These are phyloP conservation scores for Lecanosticta acicola DNA, from an alignment of 2,329 filamentous ascomycete species.

Conservation along the genomic window DNA sequence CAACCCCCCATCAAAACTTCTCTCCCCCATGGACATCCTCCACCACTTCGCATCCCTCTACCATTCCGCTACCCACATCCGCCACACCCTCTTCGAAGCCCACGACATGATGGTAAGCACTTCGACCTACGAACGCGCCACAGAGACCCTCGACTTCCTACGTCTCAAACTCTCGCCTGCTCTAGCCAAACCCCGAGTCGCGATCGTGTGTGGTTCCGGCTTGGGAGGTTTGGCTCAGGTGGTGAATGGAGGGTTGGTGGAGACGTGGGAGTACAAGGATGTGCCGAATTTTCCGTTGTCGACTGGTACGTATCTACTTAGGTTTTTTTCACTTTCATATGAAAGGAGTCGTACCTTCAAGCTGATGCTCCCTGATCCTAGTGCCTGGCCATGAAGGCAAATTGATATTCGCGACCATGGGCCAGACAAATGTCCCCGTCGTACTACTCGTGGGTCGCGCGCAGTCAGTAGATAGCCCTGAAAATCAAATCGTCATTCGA, in stretches of 20 bases:
- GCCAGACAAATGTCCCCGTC: conserved; percentile 47
- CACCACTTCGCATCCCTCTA: conserved; percentile 31
- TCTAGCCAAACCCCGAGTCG: conserved; percentile 50
- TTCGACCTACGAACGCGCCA: conserved; percentile 27
- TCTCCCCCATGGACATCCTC: conserved; percentile 9
- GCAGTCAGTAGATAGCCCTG: conserved; percentile 47
- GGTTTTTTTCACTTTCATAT: no score
- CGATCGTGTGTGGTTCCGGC: conserved; percentile 61
- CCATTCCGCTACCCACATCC: conserved; percentile 29
- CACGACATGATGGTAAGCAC: conserved; percentile 34
- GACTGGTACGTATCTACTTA: conserved; percentile 51
- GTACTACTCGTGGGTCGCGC: conserved; percentile 60
- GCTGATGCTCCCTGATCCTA: conserved; percentile 5
- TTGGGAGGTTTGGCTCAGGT: conserved; percentile 56
- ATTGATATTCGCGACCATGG: conserved; percentile 58
- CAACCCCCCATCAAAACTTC: not conserved
- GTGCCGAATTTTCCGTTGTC: conserved; percentile 58
- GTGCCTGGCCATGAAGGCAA: conserved; percentile 59
- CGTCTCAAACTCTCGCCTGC: conserved; percentile 47
- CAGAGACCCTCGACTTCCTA: conserved; percentile 49
- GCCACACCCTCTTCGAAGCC: conserved; percentile 26
- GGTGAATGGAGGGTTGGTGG: conserved; percentile 42
- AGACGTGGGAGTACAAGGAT: conserved; percentile 52
- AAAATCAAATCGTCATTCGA: conserved; percentile 12
- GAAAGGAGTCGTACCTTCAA: no score